Percentiles rank a stretch among this genome's conserved stretches.
These are phyloP conservation scores for Botryotinia calthae DNA, from an alignment of 2,329 filamentous ascomycete genomes.

Conservation along the genomic window DNA sequence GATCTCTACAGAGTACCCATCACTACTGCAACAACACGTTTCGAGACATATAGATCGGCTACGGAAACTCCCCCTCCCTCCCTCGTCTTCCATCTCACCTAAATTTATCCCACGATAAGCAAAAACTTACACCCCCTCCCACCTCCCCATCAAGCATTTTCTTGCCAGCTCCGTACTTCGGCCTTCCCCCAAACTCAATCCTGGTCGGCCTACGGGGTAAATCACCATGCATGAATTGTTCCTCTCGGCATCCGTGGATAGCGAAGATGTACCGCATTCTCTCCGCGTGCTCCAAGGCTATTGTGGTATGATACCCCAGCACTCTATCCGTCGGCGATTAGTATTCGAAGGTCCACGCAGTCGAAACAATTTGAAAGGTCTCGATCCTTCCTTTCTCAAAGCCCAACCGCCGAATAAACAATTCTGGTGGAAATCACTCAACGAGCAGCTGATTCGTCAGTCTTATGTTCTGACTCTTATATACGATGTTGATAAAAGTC, in stretches of 20 bases:
- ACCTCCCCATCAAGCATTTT: not conserved
- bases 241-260: conserved; percentile 52
- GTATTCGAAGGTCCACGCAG: conserved; percentile 51
- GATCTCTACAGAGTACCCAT: not conserved
- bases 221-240: conserved; percentile 57
- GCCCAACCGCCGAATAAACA: conserved; percentile 27
- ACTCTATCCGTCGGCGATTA: conserved; percentile 50
- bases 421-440: conserved; percentile 51
- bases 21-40: not conserved
- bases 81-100: not conserved
- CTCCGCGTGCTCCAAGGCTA: conserved; percentile 56
- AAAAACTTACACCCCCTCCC: conserved; percentile 2
- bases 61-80: not conserved
- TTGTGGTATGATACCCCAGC: conserved; percentile 54
- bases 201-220: not conserved
- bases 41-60: not conserved
- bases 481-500: conserved; percentile 52
- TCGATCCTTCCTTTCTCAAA: conserved; percentile 28
- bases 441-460: conserved; percentile 54
- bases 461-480: conserved; percentile 56
- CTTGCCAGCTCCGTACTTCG: conserved; percentile 7
- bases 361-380: conserved; percentile 29
- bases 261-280: conserved; percentile 49
- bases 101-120: conserved; percentile 1
- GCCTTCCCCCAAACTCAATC: conserved; percentile 12